A percentile compares a stretch with the other conserved stretches of the same genome.
Conservation (phyloP, 139 green algal species). For the Chlamydomonas sp. region DNA sequence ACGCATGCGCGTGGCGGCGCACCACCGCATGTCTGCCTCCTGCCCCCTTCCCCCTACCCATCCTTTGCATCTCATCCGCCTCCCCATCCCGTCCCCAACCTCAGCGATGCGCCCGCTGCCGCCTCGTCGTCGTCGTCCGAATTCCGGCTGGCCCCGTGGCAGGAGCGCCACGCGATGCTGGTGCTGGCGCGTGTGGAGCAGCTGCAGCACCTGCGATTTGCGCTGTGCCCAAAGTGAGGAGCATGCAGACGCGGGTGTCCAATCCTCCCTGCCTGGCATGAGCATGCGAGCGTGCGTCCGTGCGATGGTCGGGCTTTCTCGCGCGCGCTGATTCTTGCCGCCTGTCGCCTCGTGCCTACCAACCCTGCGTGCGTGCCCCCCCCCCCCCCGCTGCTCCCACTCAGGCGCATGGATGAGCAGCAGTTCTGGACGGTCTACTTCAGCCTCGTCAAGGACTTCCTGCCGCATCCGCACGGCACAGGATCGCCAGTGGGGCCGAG, state of each 20-base stretch:
- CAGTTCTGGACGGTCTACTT: conserved; percentile 83
- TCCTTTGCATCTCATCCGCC: not conserved
- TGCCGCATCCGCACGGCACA: conserved; percentile 12
- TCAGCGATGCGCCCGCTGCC: no score
- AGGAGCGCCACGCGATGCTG: conserved; percentile 64
- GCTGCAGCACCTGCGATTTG: conserved; percentile 73
- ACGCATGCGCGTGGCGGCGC: not conserved
- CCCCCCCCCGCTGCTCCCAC: not conserved
- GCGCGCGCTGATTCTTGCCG: not conserved
- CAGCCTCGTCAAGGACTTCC: conserved; percentile 29
- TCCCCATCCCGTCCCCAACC: not conserved
- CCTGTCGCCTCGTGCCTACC: not conserved
- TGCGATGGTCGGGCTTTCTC: not conserved
- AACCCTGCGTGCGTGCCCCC: not conserved
- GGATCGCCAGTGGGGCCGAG: not conserved
- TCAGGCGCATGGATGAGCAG: conserved; percentile 64
- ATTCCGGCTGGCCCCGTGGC: conserved; percentile 53
- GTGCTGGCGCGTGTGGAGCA: conserved; percentile 52
- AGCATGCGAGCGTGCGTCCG: not conserved
- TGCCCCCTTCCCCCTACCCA: not conserved
- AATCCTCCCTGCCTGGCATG: not conserved
- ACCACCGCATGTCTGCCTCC: not conserved
- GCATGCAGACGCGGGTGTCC: not conserved
- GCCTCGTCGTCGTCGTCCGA: not conserved
- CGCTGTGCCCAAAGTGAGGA: conserved; percentile 64